Conservation (phyloP, 139 green algal genomes). For the Parachlorella kessleri region DNA sequence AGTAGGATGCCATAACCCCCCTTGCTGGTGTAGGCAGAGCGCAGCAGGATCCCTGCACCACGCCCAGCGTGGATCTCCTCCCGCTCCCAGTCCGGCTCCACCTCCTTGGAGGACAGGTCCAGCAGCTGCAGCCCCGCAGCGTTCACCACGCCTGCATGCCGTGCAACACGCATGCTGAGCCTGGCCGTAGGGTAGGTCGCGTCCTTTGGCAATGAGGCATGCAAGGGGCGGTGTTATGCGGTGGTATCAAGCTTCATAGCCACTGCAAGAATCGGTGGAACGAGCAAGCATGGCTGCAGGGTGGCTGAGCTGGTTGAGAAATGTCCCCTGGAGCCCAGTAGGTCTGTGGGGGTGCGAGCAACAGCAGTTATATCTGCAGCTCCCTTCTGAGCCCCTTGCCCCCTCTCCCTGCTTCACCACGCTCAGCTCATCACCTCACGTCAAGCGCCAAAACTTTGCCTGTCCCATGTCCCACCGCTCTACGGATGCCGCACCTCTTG, state of each 20-base stretch:
- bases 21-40: background rate
- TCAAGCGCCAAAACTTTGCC: too few relatives aligned
- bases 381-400: too few relatives aligned
- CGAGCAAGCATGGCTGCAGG: background rate
- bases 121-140: constrained; percentile 16
- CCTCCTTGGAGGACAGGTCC: constrained; percentile 11
- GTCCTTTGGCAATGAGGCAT: too few relatives aligned
- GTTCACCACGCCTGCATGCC: constrained; percentile 34
- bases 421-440: too few relatives aligned
- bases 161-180: background rate
- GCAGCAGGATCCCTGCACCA: constrained; percentile 5
- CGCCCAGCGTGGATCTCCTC: constrained; percentile 12
- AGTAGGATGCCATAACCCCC: background rate
- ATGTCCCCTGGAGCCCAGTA: too few relatives aligned
- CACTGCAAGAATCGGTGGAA: too few relatives aligned
- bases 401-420: too few relatives aligned
- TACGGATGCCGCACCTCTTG: background rate
- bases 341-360: too few relatives aligned
- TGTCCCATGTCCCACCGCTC: too few relatives aligned
- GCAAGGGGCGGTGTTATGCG: too few relatives aligned
- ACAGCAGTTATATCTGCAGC: too few relatives aligned
- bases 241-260: background rate
- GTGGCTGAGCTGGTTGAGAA: too few relatives aligned
- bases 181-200: background rate
- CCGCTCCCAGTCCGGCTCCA: background rate